Evolutionary conservation across 352 stramenopile species (phyloP).

Genomic region (Globisporangium nodosum): DNA sequence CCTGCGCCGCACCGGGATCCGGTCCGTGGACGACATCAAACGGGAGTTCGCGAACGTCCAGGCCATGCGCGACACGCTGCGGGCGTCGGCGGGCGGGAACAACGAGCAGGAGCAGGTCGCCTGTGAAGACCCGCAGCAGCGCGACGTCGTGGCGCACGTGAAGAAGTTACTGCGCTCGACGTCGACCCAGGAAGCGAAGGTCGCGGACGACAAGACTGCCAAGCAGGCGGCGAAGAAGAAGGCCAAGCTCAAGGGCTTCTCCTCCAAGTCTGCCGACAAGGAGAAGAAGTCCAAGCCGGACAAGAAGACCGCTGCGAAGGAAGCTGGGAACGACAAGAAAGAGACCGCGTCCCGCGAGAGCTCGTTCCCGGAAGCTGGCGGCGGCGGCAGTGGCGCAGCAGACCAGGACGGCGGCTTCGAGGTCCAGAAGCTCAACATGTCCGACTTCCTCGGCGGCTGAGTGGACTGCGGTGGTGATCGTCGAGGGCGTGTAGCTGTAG

Average conservation of each 20-base stretch:
- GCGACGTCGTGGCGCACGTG: constrained; percentile 39
- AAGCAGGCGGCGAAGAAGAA: constrained; percentile 34
- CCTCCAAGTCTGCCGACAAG: background rate
- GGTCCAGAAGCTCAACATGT: constrained; percentile 76
- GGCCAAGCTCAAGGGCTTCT: constrained; percentile 22
- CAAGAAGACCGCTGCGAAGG: constrained; percentile 20
- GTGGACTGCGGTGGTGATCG: background rate
- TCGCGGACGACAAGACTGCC: constrained; percentile 21
- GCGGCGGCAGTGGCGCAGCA: constrained; percentile 7
- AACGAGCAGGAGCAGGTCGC: constrained; percentile 21
- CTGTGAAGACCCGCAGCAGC: constrained; percentile 14
- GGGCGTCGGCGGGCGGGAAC: constrained; percentile 19
- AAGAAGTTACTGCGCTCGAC: constrained; percentile 61
- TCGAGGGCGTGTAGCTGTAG: background rate
- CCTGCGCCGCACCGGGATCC: constrained; percentile 64
- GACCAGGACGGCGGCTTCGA: constrained; percentile 47
- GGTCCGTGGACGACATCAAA: constrained; percentile 56
- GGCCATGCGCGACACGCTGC: constrained; percentile 41
- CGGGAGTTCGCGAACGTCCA: constrained; percentile 55
- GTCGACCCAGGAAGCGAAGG: constrained; percentile 43
- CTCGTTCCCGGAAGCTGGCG: constrained; percentile 27
- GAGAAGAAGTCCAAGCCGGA: constrained; percentile 27
- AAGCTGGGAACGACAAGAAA: constrained; percentile 26
- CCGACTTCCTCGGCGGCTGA: constrained; percentile 46
- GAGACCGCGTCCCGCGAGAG: constrained; percentile 27